Base-by-base conservation (phyloP, 108 stramenopile species). In the Stephanodiscus minutulus region DNA sequence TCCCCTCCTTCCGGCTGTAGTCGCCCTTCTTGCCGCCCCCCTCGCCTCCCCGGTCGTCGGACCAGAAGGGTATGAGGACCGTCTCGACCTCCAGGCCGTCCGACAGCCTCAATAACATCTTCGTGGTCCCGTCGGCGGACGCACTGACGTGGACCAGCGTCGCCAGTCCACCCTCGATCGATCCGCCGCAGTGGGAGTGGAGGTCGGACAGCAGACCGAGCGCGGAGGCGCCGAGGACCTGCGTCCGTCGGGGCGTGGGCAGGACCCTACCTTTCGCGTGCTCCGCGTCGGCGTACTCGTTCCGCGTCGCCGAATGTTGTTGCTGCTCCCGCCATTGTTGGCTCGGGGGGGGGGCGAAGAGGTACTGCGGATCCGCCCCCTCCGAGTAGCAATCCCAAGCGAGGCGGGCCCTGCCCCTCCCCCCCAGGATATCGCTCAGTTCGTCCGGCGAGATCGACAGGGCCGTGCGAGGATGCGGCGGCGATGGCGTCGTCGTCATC, bases 381-480 rank as follows among this genome's bases (percentile, higher is more conserved):
- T 84, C 70, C n/a, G 72, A 68, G 64, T 88, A 91, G 43, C 81
- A 88, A 79, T 91, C 91, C 88, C 88, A 88, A 27, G 77, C 88
- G 18, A 87, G 50, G 41, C 76, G 66, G 2, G 91, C 86, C 52
- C 91, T 64, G 15, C 91, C 91, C 63, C 35, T 47, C 28, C 91
- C 91, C 58, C 88, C 88, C 43, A 91, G 54, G 11, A 64, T 27
- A 2, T 48, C 44, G 17, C 83, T 66, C 29, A 91, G 65, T 68
- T 91, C 87, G 31, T 87, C 86, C 15, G 88, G 41, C 12, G 72
- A 50, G 83, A 91, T 87, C 56, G 91, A 82, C n/a, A 91, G 54
- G 13, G 91, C 83, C 15, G 72, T 73, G 29, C 57, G 63, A 1
- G 25, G 24, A 25, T 7, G 24, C 7, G 54, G 11, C 1, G 50